Evolutionary conservation across 768 basidiomycete genomes (phyloP).

Genomic region (Russula emetica): DNA sequence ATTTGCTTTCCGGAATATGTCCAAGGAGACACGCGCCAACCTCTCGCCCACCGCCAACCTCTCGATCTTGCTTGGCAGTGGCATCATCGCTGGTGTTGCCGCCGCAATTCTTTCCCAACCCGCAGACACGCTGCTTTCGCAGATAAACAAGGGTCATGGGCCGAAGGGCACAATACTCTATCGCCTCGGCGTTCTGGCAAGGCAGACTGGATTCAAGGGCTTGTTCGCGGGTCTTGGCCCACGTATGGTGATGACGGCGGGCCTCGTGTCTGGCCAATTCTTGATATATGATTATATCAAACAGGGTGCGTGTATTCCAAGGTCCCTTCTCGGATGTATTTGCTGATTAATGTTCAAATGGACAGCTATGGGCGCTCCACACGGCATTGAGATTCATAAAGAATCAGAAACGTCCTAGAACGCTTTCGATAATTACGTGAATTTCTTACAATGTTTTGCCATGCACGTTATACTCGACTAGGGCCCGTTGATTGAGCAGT

Average conservation of each 20-base stretch:
- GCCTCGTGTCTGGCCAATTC: slow-evolving; percentile 76
- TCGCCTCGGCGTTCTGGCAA: slow-evolving; percentile 57
- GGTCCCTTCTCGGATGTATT: slow-evolving; percentile 2
- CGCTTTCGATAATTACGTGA: not conserved
- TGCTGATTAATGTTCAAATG: slow-evolving; percentile 2
- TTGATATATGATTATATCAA: slow-evolving; percentile 74
- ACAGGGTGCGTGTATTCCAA: slow-evolving; percentile 37
- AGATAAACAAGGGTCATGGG: slow-evolving; percentile 86
- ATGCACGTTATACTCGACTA: not conserved
- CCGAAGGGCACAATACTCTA: slow-evolving; percentile 68
- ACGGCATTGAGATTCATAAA: slow-evolving; percentile 76
- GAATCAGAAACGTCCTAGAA: slow-evolving; percentile 33
- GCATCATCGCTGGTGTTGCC: slow-evolving; percentile 68
- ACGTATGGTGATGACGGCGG: slow-evolving; percentile 84
- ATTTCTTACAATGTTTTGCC: not conserved
- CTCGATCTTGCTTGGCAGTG: slow-evolving; percentile 63
- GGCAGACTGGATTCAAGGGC: slow-evolving; percentile 66
- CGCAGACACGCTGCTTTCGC: slow-evolving; percentile 74
- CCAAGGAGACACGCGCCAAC: slow-evolving; percentile 56
- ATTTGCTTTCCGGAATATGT: slow-evolving; percentile 60
- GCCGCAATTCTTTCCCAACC: slow-evolving; percentile 84
- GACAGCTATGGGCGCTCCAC: slow-evolving; percentile 54
- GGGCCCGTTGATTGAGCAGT: not conserved
- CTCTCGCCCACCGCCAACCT: slow-evolving; percentile 50
- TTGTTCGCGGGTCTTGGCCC: slow-evolving; percentile 77